Base-by-base conservation (phyloP, 2,329 filamentous ascomycete species). In the Claviceps arundinis region DNA sequence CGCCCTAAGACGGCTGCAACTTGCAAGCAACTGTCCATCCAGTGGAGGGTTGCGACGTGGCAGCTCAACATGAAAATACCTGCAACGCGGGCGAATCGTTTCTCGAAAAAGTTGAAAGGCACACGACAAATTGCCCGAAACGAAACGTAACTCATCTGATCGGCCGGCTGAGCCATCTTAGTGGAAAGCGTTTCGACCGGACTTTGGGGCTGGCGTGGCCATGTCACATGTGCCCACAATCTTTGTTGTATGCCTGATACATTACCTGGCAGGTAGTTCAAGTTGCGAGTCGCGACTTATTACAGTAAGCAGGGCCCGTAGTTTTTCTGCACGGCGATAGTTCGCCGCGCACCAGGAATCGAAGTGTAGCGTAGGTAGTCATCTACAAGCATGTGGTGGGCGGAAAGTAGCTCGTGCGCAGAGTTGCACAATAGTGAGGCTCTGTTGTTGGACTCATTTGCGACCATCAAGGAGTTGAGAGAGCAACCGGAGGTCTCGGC, bases 91-190 rank as follows among this genome's bases (percentile, higher is more conserved):
- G 30, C 9, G 30, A 11, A 34, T 34, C 3, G 30, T 34, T 9
- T 34, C 30, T 46, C 43, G 24, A 34, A 30, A 45, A 46, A 11
- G 16, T 37, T 16, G 11, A 14, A 14, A 41, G 42, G 37, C 51
- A 52, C 47, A 30, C 51, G 47, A 52, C 47, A 42, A 37, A 46
- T 47, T 50, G 51, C 51, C 47, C 22, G 11, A 46, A 50, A 7
- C n/a, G 11, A 46, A 50, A 7, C 24, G 37, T 46, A 24, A 22
- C 22, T 19, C 41, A 34, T 34, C 34, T 9, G 9, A 34, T 37
- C 17, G n/a, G 30, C 34, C 30, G 30, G 46, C 26, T 52, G 19
- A 26, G 50, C 11, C 17, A 48, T 43, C 22, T 22, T 19, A 42
- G 24, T 26, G 16, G 37, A 41, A 8, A 19, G 30, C 40, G 37